Percentiles rank a stretch among this genome's conserved stretches.
These are phyloP conservation scores for Penicillium sp. DNA, from an alignment of 2,329 filamentous ascomycete genomes.

Conservation along the genomic window DNA sequence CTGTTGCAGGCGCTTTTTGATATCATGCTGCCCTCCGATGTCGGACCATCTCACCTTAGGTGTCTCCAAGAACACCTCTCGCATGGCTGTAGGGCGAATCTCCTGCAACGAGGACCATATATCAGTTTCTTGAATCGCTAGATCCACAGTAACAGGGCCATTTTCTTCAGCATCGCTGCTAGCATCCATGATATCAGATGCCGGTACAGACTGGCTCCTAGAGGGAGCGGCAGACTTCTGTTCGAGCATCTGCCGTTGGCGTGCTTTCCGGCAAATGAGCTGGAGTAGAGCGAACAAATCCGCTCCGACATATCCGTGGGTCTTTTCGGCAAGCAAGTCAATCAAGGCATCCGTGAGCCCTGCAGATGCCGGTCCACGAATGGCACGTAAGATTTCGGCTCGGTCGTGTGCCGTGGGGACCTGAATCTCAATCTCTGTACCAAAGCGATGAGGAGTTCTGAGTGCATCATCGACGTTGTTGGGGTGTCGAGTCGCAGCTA, in stretches of 20 bases:
- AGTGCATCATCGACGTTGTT: conserved; percentile 71
- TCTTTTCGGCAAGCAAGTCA: conserved; percentile 65
- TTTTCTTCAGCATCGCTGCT: conserved; percentile 4
- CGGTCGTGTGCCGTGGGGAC: conserved; percentile 72
- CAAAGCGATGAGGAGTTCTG: conserved; percentile 64
- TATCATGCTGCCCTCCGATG: conserved; percentile 77
- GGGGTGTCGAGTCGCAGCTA: conserved; percentile 72
- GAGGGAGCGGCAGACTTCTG: not conserved
- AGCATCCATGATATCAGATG: not conserved
- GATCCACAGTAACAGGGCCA: conserved; percentile 5
- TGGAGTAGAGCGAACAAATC: conserved; percentile 69
- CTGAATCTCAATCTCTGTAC: conserved; percentile 68
- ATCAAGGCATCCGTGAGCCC: conserved; percentile 56
- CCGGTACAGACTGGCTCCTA: not conserved
- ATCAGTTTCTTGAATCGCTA: conserved; percentile 38
- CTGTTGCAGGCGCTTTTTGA: conserved; percentile 67
- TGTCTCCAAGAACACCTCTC: conserved; percentile 83
- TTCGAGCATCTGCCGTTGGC: conserved; percentile 32
- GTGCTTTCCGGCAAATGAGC: conserved; percentile 47
- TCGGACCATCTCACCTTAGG: conserved; percentile 83
- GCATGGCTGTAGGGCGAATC: conserved; percentile 81
- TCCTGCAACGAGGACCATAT: conserved; percentile 58
- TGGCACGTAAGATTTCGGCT: conserved; percentile 69
- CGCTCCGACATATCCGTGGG: conserved; percentile 81
- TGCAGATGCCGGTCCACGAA: conserved; percentile 49